Evolutionary conservation across 1,139 yeast genomes (phyloP).

Genomic region (Lipomyces yarrowii): DNA sequence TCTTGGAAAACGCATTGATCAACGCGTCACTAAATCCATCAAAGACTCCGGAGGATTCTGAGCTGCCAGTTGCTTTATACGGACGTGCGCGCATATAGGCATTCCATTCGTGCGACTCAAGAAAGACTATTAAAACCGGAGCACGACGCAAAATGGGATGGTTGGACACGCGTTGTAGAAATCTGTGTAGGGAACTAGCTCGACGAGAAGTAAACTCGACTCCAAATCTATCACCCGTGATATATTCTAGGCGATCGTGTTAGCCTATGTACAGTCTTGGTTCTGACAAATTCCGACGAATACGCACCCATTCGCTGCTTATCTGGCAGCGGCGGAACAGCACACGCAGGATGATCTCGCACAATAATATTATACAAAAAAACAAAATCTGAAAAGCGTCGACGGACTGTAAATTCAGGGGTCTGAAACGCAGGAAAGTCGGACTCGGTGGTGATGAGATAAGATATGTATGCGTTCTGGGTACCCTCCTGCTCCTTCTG

Average conservation of each 20-base stretch:
- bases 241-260: slow-evolving; percentile 55
- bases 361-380: slow-evolving; percentile 71
- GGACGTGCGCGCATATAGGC: slow-evolving; percentile 58
- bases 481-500: slow-evolving; percentile 68
- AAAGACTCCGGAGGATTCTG: slow-evolving; percentile 45
- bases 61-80: slow-evolving; percentile 27
- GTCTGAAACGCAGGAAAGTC: slow-evolving; percentile 51
- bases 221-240: slow-evolving; percentile 91
- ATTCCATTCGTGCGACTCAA: slow-evolving; percentile 83
- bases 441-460: slow-evolving; percentile 66
- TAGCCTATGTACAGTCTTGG: not conserved
- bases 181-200: slow-evolving; percentile 79
- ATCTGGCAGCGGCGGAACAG: slow-evolving; percentile 93
- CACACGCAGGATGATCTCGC: slow-evolving; percentile 79
- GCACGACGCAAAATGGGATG: slow-evolving; percentile 76
- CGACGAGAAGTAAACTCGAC: slow-evolving; percentile 79
- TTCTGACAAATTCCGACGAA: not conserved
- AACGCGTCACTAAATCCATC: slow-evolving; percentile 81
- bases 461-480: slow-evolving; percentile 79
- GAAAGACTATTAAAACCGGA: slow-evolving; percentile 70
- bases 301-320: slow-evolving; percentile 63
- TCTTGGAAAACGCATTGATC: slow-evolving; percentile 86
- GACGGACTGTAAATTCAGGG: slow-evolving; percentile 58
- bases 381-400: slow-evolving; percentile 83
- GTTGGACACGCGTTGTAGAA: slow-evolving; percentile 67